These are phyloP conservation scores for Ceratopteris richardii DNA, from an alignment of 75 land plant species.

Conservation along the genomic window DNA sequence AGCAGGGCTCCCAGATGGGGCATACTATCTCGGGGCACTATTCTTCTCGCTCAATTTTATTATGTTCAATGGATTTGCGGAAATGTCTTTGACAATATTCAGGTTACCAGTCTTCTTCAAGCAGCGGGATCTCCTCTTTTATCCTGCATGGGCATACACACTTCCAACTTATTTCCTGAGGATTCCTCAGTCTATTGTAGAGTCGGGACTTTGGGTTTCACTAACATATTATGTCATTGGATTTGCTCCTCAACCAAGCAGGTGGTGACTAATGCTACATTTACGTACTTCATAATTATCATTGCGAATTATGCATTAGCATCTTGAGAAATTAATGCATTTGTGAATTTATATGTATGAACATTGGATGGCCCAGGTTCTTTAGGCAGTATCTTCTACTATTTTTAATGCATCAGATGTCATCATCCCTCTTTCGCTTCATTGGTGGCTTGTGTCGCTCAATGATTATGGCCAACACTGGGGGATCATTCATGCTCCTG, in stretches of 20 bases:
- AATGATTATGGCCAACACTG: slow-evolving; percentile 79
- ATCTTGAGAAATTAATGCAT: not conserved
- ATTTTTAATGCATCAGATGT: slow-evolving; percentile 78
- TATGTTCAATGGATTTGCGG: slow-evolving; percentile 47
- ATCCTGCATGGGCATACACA: slow-evolving; percentile 40
- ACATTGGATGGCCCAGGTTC: slow-evolving; percentile 45
- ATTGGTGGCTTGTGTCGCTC: slow-evolving; percentile 71
- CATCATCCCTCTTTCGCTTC: slow-evolving; percentile 63
- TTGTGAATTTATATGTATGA: not conserved
- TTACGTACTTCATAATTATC: too few relatives aligned
- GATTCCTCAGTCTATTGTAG: slow-evolving; percentile 35
- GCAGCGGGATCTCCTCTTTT: slow-evolving; percentile 39
- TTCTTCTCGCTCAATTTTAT: slow-evolving; percentile 15
- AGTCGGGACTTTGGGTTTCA: slow-evolving; percentile 20
- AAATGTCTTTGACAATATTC: slow-evolving; percentile 23
- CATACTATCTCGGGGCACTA: slow-evolving; percentile 19
- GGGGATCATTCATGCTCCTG: slow-evolving; percentile 71
- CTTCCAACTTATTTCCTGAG: slow-evolving; percentile 22
- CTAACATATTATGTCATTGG: slow-evolving; percentile 37
- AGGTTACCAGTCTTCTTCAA: slow-evolving; percentile 44
- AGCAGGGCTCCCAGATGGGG: slow-evolving; percentile 12
- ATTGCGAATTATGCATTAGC: too few relatives aligned
- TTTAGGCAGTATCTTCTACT: slow-evolving; percentile 63
- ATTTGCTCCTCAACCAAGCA: slow-evolving; percentile 32
- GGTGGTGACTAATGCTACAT: slow-evolving; percentile 10